These are phyloP conservation scores for Urtica urens DNA, from an alignment of 306 rosid species.

Conservation along the genomic window DNA sequence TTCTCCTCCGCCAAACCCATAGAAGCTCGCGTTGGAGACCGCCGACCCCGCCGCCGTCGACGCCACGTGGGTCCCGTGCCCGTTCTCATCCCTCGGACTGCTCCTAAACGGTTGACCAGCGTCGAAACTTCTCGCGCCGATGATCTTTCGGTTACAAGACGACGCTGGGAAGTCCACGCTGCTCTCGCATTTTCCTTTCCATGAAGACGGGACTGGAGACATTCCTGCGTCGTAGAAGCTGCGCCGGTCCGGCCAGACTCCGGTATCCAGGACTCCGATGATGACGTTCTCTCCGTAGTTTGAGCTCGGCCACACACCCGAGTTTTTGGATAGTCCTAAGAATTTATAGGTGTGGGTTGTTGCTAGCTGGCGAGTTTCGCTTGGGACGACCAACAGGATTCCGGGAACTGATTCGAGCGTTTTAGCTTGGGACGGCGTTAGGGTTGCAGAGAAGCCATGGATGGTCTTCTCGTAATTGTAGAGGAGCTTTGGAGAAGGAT, in stretches of 20 bases:
- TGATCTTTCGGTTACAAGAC: conserved; percentile 17
- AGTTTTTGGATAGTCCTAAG: background rate
- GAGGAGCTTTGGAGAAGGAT: no score
- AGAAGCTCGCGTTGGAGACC: conserved; percentile 1
- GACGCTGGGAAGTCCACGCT: conserved; percentile 10
- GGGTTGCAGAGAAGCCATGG: conserved; percentile 8
- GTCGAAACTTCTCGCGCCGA: conserved; percentile 9
- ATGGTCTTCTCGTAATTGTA: conserved; percentile 16
- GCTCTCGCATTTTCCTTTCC: conserved; percentile 15
- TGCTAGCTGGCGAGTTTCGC: conserved; percentile 1
- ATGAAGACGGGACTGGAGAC: conserved; percentile 9
- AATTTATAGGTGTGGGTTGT: conserved; percentile 12
- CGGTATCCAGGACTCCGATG: conserved; percentile 12
- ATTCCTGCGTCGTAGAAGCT: conserved; percentile 24
- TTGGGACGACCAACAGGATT: background rate
- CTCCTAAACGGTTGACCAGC: background rate
- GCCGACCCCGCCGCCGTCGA: conserved; percentile 11
- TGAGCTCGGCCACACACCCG: conserved; percentile 15
- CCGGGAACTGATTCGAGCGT: background rate
- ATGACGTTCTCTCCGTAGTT: conserved; percentile 6
- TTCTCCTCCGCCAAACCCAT: conserved; percentile 15
- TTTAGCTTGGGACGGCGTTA: background rate
- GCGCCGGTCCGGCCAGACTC: conserved; percentile 20
- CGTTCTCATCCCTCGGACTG: conserved; percentile 3
- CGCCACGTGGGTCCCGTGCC: conserved; percentile 19